Evolutionary conservation across 495 filamentous ascomycete species (phyloP).

Genomic region (Elaphomyces granulatus): DNA sequence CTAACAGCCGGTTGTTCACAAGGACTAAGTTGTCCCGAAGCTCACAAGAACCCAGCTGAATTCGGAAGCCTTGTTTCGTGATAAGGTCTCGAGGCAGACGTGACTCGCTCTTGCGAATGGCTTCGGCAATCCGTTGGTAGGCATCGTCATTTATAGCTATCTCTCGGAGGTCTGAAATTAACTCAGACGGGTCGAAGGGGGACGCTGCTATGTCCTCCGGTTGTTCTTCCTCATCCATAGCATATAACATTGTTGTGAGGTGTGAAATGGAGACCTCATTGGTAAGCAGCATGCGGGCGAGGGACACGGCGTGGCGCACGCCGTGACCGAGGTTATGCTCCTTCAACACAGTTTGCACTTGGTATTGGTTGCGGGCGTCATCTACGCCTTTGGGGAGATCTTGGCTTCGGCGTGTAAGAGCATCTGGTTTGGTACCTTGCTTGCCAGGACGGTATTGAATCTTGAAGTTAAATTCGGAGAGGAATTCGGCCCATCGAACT

Average conservation of each 20-base stretch:
- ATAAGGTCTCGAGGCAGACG: neutral
- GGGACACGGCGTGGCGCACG: neutral
- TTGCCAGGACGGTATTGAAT: conserved; percentile 15
- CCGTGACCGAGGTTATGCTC: conserved; percentile 1
- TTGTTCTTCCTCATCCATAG: neutral
- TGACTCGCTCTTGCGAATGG: neutral
- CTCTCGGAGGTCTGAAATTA: neutral
- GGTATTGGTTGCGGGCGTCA: neutral
- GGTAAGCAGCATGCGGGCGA: neutral
- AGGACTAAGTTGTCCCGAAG: neutral
- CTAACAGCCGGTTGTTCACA: neutral
- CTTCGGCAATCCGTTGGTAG: neutral
- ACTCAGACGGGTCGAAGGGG: neutral
- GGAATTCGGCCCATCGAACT: conserved; percentile 11
- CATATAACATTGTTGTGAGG: neutral
- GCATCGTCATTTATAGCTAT: neutral
- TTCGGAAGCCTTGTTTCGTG: neutral
- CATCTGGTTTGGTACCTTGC: conserved; percentile 9
- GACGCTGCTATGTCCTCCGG: no score
- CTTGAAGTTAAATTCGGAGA: conserved; percentile 15
- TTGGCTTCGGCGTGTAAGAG: conserved; percentile 7
- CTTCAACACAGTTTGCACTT: conserved; percentile 4
- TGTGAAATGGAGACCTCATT: neutral
- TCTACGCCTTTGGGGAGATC: conserved; percentile 1
- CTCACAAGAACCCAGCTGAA: no score